Percentiles rank a stretch among this genome's conserved stretches.
These are phyloP conservation scores for Malus sieversii DNA, from an alignment of 306 rosid species.

Conservation along the genomic window DNA sequence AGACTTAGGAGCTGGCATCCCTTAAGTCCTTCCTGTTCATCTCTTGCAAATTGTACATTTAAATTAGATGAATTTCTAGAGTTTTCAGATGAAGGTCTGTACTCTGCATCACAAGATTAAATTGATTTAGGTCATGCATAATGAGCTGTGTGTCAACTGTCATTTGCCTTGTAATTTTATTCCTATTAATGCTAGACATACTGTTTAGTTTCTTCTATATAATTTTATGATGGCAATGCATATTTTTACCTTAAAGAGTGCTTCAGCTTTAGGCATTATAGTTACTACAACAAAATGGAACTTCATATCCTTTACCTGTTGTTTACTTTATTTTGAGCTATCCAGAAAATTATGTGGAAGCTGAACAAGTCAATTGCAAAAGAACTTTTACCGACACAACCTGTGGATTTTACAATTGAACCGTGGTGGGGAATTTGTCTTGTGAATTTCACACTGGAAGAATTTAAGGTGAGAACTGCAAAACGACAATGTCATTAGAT, in stretches of 20 bases:
- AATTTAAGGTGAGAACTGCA: constrained; percentile 70
- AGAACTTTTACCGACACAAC: constrained; percentile 80
- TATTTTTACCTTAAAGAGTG: constrained; percentile 1
- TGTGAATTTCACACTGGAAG: constrained; percentile 92
- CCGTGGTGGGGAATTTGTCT: constrained; percentile 97
- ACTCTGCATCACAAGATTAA: not conserved
- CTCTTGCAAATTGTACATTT: not conserved
- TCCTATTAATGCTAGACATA: not conserved
- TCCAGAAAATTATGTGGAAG: constrained; percentile 99
- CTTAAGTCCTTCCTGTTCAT: not conserved
- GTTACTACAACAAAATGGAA: not conserved
- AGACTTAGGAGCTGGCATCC: not conserved
- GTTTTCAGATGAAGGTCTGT: not conserved
- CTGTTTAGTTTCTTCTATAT: constrained; percentile 6
- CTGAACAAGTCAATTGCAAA: constrained; percentile 94
- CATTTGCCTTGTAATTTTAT: not conserved
- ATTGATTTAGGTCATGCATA: not conserved
- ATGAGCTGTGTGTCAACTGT: not conserved
- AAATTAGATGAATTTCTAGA: not conserved
- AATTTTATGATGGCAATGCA: not conserved
- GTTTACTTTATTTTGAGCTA: constrained; percentile 40
- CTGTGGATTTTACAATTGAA: constrained; percentile 80
- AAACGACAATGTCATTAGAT: not conserved
- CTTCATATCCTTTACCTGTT: constrained; percentile 15
- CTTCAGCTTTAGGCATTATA: not conserved